Evolutionary conservation across 345 rosid genomes (phyloP).

Genomic region (Ceriops decandra): DNA sequence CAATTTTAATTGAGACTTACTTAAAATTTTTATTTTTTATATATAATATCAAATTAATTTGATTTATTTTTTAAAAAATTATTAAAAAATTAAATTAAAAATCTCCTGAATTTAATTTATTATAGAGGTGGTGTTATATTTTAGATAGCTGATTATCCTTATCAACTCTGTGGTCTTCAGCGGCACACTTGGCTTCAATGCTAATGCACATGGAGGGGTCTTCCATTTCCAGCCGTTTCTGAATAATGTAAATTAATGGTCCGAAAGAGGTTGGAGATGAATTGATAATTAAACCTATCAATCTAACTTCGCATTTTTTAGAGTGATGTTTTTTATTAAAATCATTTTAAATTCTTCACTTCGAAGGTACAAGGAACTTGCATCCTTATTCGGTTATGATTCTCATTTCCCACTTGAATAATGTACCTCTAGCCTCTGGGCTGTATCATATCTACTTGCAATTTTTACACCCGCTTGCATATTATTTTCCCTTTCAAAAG

Average conservation of each 20-base stretch:
- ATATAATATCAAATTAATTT: too few species aligned
- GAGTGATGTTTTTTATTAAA: neutral
- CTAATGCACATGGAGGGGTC: slow-evolving; percentile 65
- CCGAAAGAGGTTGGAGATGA: slow-evolving; percentile 30
- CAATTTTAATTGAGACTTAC: neutral
- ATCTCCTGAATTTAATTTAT: too few species aligned
- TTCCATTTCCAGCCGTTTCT: slow-evolving; percentile 28
- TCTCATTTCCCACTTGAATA: slow-evolving; percentile 17
- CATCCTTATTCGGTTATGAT: slow-evolving; percentile 20
- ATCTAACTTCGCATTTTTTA: slow-evolving; percentile 12
- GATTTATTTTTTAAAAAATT: too few species aligned
- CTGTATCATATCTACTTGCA: neutral
- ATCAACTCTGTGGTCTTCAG: slow-evolving; percentile 20
- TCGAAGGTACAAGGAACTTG: slow-evolving; percentile 18
- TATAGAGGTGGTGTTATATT: neutral
- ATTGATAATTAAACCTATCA: slow-evolving; percentile 31
- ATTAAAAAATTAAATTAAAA: too few species aligned
- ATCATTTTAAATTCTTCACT: slow-evolving; percentile 1
- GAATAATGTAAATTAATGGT: slow-evolving; percentile 38
- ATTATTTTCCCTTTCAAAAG: too few species aligned
- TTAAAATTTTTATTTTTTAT: too few species aligned
- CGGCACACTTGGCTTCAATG: slow-evolving; percentile 43
- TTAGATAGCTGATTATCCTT: slow-evolving; percentile 15
- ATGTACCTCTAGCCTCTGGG: neutral
- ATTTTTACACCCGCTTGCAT: neutral